Percentiles rank a stretch among this genome's conserved stretches.
phyloP scores from a whole-genome alignment of 345 rosid species.

The Murraya koenigii region DNA sequence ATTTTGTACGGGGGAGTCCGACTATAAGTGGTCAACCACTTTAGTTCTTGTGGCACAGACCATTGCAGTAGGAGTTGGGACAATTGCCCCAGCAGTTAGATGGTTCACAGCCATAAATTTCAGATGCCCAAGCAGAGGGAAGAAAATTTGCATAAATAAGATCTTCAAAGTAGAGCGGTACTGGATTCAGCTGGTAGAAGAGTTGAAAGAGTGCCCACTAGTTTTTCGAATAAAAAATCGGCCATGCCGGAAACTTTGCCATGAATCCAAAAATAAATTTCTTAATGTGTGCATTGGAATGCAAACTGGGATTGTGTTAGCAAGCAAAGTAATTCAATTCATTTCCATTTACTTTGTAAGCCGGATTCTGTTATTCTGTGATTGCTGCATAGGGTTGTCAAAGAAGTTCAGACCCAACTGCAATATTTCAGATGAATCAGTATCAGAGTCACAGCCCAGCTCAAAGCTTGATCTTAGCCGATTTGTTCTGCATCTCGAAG shows the following conservation, averaged over 20 bases:
- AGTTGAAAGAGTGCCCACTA: slow-evolving; percentile 65
- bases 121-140: slow-evolving; percentile 53
- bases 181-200: slow-evolving; percentile 61
- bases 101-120: slow-evolving; percentile 79
- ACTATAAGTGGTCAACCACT: slow-evolving; percentile 72
- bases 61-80: slow-evolving; percentile 58
- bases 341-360: slow-evolving; percentile 47
- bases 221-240: slow-evolving; percentile 31
- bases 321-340: slow-evolving; percentile 57
- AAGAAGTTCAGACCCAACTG: slow-evolving; percentile 16
- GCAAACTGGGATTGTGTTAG: slow-evolving; percentile 62
- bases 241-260: slow-evolving; percentile 44
- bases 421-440: slow-evolving; percentile 39
- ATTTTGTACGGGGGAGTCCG: slow-evolving; percentile 74
- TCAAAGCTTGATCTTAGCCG: slow-evolving; percentile 47
- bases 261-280: slow-evolving; percentile 27
- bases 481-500: slow-evolving; percentile 83
- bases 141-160: slow-evolving; percentile 17
- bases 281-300: slow-evolving; percentile 46
- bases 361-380: slow-evolving; percentile 30
- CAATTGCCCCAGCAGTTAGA: slow-evolving; percentile 64
- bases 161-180: slow-evolving; percentile 55
- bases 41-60: slow-evolving; percentile 58
- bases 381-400: slow-evolving; percentile 23
- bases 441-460: slow-evolving; percentile 24